Conservation (phyloP, 345 rosid genomes). For the Salix caprea region DNA sequence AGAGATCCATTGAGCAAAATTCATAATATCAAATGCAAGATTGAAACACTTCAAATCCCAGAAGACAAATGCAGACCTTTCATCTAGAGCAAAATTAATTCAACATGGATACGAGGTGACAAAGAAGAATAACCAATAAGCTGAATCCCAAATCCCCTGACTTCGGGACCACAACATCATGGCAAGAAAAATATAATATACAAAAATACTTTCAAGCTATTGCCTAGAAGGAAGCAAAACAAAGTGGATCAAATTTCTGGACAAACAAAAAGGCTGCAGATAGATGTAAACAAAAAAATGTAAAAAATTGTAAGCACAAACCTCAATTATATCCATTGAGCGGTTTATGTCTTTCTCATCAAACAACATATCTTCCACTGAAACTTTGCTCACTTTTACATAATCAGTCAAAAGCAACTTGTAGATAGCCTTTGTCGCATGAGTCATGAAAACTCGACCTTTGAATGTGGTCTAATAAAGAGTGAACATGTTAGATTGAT, state of each 20-base stretch:
- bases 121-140: neutral
- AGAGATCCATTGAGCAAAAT: neutral
- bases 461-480: conserved; percentile 70
- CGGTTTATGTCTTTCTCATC: conserved; percentile 83
- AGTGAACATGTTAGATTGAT: conserved; percentile 9
- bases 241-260: too few species aligned
- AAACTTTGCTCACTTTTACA: conserved; percentile 96
- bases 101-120: neutral
- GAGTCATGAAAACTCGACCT: conserved; percentile 93
- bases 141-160: neutral
- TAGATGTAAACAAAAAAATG: neutral
- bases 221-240: too few species aligned
- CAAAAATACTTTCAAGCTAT: neutral
- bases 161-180: neutral
- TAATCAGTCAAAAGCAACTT: conserved; percentile 83
- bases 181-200: neutral
- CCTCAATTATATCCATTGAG: conserved; percentile 98
- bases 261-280: neutral
- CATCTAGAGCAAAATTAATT: neutral
- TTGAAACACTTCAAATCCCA: too few species aligned
- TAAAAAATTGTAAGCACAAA: neutral
- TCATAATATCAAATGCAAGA: neutral
- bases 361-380: conserved; percentile 92
- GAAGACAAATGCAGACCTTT: neutral
- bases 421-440: conserved; percentile 94